phyloP scores from a whole-genome alignment of 495 filamentous ascomycete genomes.

The Rhizodiscina lignyota region DNA sequence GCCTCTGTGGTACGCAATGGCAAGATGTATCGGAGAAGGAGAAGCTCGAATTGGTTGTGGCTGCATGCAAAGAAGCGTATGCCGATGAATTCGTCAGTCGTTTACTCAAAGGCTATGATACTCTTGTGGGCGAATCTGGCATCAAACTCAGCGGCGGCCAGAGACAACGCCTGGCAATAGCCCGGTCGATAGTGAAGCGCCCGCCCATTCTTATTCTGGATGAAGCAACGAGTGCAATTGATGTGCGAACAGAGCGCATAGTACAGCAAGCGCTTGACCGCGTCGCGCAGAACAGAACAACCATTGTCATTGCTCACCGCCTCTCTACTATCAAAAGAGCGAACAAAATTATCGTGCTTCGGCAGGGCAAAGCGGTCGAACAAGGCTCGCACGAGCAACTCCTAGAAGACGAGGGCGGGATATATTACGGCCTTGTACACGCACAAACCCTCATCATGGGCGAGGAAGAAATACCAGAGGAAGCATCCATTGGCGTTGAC shows the following conservation, averaged over 20 bases:
- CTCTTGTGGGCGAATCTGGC: conserved; percentile 16
- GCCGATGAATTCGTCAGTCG: conserved; percentile 30
- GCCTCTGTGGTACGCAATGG: conserved; percentile 12
- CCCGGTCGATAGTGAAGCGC: conserved; percentile 15
- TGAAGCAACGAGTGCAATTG: conserved; percentile 19
- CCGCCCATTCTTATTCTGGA: conserved; percentile 20
- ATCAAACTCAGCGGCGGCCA: conserved; percentile 17
- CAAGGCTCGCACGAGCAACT: conserved; percentile 16
- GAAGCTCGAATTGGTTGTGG: conserved; percentile 12
- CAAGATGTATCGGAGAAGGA: conserved; percentile 10
- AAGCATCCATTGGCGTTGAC: conserved; percentile 2
- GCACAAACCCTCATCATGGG: conserved; percentile 9
- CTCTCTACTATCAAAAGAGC: conserved; percentile 16
- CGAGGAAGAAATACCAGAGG: conserved; percentile 1
- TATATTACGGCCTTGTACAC: conserved; percentile 15
- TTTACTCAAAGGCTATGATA: conserved; percentile 20
- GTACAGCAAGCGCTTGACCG: conserved; percentile 17
- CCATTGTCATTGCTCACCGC: conserved; percentile 18
- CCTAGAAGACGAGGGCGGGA: conserved; percentile 7
- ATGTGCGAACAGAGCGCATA: conserved; percentile 14
- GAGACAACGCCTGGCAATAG: conserved; percentile 17
- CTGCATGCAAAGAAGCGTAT: conserved; percentile 15
- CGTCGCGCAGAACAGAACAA: conserved; percentile 15
- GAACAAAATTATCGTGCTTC: conserved; percentile 17
- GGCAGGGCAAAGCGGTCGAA: conserved; percentile 14